Base-by-base conservation (phyloP, 345 rosid genomes). In the Arabis alpina region DNA sequence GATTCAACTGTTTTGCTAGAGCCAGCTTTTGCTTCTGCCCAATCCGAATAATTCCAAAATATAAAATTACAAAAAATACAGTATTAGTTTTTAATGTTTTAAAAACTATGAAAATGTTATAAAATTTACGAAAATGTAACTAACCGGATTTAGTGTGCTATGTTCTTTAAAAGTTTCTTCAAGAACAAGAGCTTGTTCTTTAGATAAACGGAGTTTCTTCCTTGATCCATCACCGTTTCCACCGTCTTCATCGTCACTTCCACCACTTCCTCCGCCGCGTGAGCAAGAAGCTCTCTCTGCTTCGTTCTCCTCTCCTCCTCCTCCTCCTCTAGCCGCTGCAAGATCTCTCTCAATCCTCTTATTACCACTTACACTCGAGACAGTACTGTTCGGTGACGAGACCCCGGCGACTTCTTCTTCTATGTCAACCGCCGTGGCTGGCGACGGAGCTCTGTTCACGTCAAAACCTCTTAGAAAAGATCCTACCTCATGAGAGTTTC, bases 91-190 rank as follows among this genome's bases (percentile, higher is more conserved):
- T 8, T 1, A 11, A 8, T 4, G 54, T 28, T 3, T 28, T 27
- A 43, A 2, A 60, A 64, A 60, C 63, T 30, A 72, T 61, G 5
- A 23, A 66, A 78, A 78, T 24, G 72, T 54, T 8, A 5, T 51
- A 6, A 16, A 4, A 19, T 12, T 12, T 56, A 65, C 49, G 5
- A 65, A 41, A 57, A 58, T 57, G 67, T 23, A 41, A 74, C 77
- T 74, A 34, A 74, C 98, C 63, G 97, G 91, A 81, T 85, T 92
- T 24, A 92, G 89, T 44, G 98, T 90, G 80, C 80, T 81, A 30
- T 88, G 93, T 61, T 87, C 90, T 80, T 90, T 92, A 81, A 92
- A 92, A 27, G 86, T 88, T 64, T 90, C 97, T 71, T 92, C 97
- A 10, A 92, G 95, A 54, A 92, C 64, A 61, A 85, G 51, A 8